Evolutionary conservation across 192 early-diverging fungal genomes (phyloP).

Genomic region (Backusella parvicylindrica): DNA sequence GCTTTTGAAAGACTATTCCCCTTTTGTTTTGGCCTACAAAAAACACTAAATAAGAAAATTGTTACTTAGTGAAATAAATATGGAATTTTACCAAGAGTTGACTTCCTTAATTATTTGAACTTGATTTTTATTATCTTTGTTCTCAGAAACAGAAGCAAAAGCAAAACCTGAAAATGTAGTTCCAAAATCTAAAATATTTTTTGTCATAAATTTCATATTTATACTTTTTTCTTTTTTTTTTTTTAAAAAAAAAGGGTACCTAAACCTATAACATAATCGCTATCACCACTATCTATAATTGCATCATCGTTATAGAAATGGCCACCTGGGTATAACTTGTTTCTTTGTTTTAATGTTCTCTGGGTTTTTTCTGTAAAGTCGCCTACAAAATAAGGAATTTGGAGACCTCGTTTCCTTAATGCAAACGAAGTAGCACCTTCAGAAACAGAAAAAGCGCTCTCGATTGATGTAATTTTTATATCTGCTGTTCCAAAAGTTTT

Average conservation of each 20-base stretch:
- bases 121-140: slow-evolving; percentile 43
- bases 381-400: not conserved
- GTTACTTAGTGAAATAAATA: not conserved
- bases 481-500: not conserved
- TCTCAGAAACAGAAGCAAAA: slow-evolving; percentile 43
- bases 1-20: slow-evolving; percentile 42
- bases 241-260: not conserved
- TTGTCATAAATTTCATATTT: not conserved
- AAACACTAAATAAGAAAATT: not conserved
- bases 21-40: slow-evolving; percentile 44
- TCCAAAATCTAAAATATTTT: slow-evolving; percentile 30
- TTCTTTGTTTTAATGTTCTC: not conserved
- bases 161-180: slow-evolving; percentile 51
- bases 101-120: slow-evolving; percentile 36
- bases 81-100: not conserved
- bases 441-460: not conserved
- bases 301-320: not conserved
- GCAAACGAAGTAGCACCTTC: not conserved
- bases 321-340: not conserved
- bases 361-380: not conserved
- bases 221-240: not conserved
- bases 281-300: not conserved
- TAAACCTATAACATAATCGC: not conserved
- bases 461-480: not conserved
- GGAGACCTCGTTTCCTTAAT: not conserved